Conservation (phyloP, 129 eudicot genomes). For the Flaveria trinervia region DNA sequence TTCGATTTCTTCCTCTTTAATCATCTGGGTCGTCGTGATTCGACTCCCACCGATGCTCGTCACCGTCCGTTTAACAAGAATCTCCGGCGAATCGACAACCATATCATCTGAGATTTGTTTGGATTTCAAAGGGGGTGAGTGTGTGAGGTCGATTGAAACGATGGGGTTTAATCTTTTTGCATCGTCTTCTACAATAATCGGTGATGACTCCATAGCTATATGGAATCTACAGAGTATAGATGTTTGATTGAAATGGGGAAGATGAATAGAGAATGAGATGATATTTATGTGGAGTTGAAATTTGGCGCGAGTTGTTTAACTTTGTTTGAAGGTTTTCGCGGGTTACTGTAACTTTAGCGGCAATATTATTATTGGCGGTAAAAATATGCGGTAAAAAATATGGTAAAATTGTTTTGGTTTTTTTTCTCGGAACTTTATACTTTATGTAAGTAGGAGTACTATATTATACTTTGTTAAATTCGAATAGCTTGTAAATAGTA, state of each 20-base stretch:
- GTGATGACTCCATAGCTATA: constrained; percentile 29
- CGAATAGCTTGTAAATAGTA: too few relatives aligned
- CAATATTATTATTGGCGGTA: constrained; percentile 3
- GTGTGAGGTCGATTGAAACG: constrained; percentile 28
- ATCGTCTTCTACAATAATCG: constrained; percentile 25
- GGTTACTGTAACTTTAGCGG: constrained; percentile 16
- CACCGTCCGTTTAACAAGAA: constrained; percentile 45
- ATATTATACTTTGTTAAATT: too few relatives aligned
- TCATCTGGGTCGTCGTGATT: constrained; percentile 39
- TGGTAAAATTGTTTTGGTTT: too few relatives aligned
- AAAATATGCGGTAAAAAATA: constrained; percentile 5
- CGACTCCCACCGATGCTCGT: constrained; percentile 69
- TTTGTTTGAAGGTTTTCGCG: constrained; percentile 27
- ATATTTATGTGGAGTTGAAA: background rate
- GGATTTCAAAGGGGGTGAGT: constrained; percentile 31
- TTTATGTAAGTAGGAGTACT: too few relatives aligned
- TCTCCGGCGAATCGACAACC: constrained; percentile 32
- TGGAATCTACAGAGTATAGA: background rate
- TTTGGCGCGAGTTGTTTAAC: constrained; percentile 34
- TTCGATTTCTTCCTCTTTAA: constrained; percentile 25
- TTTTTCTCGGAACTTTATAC: too few relatives aligned
- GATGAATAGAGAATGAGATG: background rate
- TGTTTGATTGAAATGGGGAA: constrained; percentile 11
- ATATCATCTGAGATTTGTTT: constrained; percentile 30
- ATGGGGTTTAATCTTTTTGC: constrained; percentile 28